A percentile compares a stretch with the other conserved stretches of the same genome.
These are phyloP conservation scores for Pseudogymnoascus sp. DNA, from an alignment of 2,329 filamentous ascomycete genomes.

Conservation along the genomic window DNA sequence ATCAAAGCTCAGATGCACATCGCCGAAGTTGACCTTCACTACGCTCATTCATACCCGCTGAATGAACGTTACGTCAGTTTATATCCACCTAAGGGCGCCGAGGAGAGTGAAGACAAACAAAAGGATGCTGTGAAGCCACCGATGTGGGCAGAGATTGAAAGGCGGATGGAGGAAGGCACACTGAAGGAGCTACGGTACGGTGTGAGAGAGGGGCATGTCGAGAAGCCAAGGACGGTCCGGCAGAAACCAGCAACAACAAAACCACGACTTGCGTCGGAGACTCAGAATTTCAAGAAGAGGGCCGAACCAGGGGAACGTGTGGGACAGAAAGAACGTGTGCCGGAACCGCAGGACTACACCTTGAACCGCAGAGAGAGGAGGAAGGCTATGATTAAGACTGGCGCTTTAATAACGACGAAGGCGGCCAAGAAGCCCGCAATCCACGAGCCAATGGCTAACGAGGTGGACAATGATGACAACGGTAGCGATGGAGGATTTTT, in stretches of 20 bases:
- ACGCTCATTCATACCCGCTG: slow-evolving; percentile 66
- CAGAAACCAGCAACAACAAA: slow-evolving; percentile 8
- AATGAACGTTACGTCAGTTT: slow-evolving; percentile 64
- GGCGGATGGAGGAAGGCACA: slow-evolving; percentile 52
- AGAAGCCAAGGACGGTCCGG: slow-evolving; percentile 21
- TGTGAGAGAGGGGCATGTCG: slow-evolving; percentile 24
- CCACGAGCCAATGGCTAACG: slow-evolving; percentile 20
- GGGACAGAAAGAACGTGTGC: slow-evolving; percentile 16
- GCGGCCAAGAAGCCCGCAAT: slow-evolving; percentile 25
- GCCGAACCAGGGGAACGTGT: neutral
- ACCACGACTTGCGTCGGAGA: slow-evolving; percentile 11
- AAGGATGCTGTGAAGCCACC: slow-evolving; percentile 35
- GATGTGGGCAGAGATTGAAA: slow-evolving; percentile 65
- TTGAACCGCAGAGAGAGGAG: slow-evolving; percentile 24
- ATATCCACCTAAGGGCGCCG: slow-evolving; percentile 43
- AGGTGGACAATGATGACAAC: slow-evolving; percentile 33
- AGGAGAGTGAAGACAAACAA: slow-evolving; percentile 26
- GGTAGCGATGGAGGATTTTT: slow-evolving; percentile 56
- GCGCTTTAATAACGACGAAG: slow-evolving; percentile 14
- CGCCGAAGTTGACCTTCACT: slow-evolving; percentile 68
- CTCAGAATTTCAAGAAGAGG: slow-evolving; percentile 3
- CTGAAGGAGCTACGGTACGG: slow-evolving; percentile 28
- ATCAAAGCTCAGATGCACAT: slow-evolving; percentile 57
- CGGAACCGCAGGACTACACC: slow-evolving; percentile 16
- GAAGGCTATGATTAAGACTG: slow-evolving; percentile 31